Conservation (phyloP, 192 early-diverging fungal genomes). For the Obelidium mucronatum region DNA sequence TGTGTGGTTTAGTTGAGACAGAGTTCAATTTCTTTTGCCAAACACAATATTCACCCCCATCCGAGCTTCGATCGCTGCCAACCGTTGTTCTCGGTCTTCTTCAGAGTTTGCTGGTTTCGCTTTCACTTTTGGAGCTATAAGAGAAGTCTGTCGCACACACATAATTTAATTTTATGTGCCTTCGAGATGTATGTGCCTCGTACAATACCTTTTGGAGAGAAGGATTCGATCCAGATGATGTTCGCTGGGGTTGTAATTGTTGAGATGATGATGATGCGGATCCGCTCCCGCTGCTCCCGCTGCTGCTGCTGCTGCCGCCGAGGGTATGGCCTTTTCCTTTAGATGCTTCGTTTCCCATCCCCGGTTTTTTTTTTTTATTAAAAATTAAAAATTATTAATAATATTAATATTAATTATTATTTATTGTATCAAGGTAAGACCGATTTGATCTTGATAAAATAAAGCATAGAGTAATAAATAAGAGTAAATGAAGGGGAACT, state of each 20-base stretch:
- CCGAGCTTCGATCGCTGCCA: constrained; percentile 36
- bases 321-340: constrained; percentile 35
- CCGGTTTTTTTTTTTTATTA: background rate
- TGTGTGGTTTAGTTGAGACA: too few species aligned
- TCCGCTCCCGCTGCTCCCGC: background rate
- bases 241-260: constrained; percentile 1
- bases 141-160: background rate
- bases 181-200: too few species aligned
- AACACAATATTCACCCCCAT: constrained; percentile 32
- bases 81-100: constrained; percentile 16
- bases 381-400: too few species aligned
- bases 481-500: too few species aligned
- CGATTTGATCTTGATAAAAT: too few species aligned
- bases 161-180: too few species aligned
- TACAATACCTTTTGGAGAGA: background rate
- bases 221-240: background rate
- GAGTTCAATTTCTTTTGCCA: too few species aligned
- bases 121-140: background rate
- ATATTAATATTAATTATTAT: too few species aligned
- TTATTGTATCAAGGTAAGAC: too few species aligned
- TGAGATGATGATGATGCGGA: background rate
- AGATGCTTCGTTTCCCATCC: constrained; percentile 29
- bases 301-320: constrained; percentile 5
- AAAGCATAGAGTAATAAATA: too few species aligned
- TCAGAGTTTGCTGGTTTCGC: constrained; percentile 25